Conservation (phyloP, 305 asterid species). For the Fraxinus baroniana region DNA sequence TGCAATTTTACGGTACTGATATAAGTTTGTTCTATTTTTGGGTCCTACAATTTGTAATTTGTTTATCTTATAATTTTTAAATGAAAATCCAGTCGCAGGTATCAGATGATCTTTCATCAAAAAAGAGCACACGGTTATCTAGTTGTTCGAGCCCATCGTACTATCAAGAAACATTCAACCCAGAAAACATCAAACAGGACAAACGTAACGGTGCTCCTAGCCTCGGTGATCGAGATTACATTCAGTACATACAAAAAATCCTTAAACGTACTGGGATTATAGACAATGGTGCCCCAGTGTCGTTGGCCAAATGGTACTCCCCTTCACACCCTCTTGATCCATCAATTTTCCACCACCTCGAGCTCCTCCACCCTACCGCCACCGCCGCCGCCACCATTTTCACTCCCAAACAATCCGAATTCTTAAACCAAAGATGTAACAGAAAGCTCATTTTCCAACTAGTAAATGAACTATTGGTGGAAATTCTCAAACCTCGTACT, state of each 20-base stretch:
- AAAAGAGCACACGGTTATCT: constrained; percentile 67
- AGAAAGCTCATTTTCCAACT: constrained; percentile 69
- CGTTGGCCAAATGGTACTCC: constrained; percentile 55
- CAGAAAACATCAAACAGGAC: constrained; percentile 35
- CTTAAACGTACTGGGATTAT: constrained; percentile 58
- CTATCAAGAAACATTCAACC: constrained; percentile 34
- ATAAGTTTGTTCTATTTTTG: not conserved
- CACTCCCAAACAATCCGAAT: not conserved
- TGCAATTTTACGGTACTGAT: not conserved
- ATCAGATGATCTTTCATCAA: constrained; percentile 54
- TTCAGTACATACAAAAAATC: constrained; percentile 54
- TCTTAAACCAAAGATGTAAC: constrained; percentile 44
- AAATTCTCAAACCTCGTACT: constrained; percentile 37
- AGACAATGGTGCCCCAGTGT: constrained; percentile 41
- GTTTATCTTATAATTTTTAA: not conserved
- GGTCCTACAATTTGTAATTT: not conserved
- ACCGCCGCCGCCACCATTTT: not conserved
- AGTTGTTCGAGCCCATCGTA: constrained; percentile 61
- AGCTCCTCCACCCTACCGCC: constrained; percentile 52
- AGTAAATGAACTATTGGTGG: constrained; percentile 58
- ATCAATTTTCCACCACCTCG: constrained; percentile 67
- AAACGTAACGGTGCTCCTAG: constrained; percentile 32
- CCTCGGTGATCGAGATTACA: constrained; percentile 29
- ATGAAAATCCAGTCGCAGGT: constrained; percentile 44
- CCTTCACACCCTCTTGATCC: constrained; percentile 76